Conservation (phyloP, 106 monocot species). For the Dendrobium nobile region DNA sequence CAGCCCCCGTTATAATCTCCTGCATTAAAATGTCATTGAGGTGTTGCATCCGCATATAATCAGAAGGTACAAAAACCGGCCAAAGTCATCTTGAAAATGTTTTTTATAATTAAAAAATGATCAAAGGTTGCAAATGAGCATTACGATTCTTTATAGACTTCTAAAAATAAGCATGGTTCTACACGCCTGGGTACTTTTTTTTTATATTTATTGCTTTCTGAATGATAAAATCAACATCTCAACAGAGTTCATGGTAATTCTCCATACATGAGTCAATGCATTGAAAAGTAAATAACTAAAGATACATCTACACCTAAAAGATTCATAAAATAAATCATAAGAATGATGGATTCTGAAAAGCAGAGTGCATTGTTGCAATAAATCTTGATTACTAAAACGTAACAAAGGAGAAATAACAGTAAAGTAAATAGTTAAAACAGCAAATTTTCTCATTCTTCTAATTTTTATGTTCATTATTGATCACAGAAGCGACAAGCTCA, state of each 20-base stretch:
- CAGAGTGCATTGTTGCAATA: not conserved
- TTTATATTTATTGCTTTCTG: too few species aligned
- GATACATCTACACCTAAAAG: not conserved
- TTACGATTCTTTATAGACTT: too few species aligned
- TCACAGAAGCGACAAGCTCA: not conserved
- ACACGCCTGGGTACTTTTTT: too few species aligned
- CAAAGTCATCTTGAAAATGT: not conserved
- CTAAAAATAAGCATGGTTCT: too few species aligned
- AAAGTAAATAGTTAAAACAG: not conserved
- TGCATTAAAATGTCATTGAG: conserved; percentile 20
- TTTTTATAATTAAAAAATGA: too few species aligned
- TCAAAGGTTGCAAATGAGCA: too few species aligned
- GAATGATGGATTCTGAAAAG: not conserved
- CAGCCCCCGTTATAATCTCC: conserved; percentile 97
- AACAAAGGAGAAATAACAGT: not conserved
- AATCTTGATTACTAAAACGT: not conserved
- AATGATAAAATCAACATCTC: too few species aligned
- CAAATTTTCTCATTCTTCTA: not conserved
- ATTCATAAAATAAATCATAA: not conserved
- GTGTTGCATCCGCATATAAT: not conserved
- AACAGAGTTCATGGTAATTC: not conserved
- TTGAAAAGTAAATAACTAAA: not conserved
- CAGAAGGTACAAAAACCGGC: not conserved
- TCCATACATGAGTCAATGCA: not conserved
- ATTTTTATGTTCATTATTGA: not conserved